Evolutionary conservation across 2,329 filamentous ascomycete species (phyloP).

Genomic region (Exophiala alcalophila): DNA sequence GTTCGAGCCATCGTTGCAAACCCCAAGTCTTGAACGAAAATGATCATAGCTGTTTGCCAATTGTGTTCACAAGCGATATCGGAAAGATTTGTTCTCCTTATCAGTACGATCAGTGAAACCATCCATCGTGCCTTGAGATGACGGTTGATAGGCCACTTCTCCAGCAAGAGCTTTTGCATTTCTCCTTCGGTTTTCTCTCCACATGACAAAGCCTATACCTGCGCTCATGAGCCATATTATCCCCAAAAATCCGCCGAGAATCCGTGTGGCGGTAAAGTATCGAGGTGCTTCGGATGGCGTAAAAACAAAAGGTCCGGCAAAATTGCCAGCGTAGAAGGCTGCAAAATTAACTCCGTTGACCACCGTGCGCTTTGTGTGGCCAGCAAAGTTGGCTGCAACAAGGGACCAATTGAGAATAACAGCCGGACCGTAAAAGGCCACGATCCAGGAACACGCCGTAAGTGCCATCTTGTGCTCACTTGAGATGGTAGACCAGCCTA

Average conservation of each 20-base stretch:
- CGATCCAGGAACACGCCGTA: conserved; percentile 52
- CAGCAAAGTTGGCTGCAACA: conserved; percentile 32
- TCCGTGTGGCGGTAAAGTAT: conserved; percentile 43
- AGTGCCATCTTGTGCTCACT: conserved; percentile 47
- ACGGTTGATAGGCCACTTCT: not conserved
- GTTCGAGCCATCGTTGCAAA: too few species aligned
- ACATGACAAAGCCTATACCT: conserved; percentile 1
- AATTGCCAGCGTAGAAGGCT: conserved; percentile 48
- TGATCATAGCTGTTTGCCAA: too few species aligned
- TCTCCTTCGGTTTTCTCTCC: not conserved
- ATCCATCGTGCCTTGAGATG: conserved; percentile 24
- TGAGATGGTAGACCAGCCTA: conserved; percentile 49
- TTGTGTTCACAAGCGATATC: conserved; percentile 36
- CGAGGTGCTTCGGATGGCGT: conserved; percentile 43
- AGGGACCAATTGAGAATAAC: conserved; percentile 39
- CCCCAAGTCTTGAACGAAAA: too few species aligned
- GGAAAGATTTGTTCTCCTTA: conserved; percentile 36
- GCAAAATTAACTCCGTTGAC: conserved; percentile 42
- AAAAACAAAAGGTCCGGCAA: conserved; percentile 49
- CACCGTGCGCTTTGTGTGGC: conserved; percentile 36
- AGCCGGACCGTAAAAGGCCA: conserved; percentile 49
- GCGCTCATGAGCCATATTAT: not conserved
- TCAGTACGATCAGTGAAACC: conserved; percentile 38
- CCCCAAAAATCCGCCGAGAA: conserved; percentile 1
- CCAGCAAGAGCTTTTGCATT: conserved; percentile 1